Percentiles rank a stretch among this genome's conserved stretches.
Conservation (phyloP, 202 grass and related monocot species). For the Panicum virgatum region DNA sequence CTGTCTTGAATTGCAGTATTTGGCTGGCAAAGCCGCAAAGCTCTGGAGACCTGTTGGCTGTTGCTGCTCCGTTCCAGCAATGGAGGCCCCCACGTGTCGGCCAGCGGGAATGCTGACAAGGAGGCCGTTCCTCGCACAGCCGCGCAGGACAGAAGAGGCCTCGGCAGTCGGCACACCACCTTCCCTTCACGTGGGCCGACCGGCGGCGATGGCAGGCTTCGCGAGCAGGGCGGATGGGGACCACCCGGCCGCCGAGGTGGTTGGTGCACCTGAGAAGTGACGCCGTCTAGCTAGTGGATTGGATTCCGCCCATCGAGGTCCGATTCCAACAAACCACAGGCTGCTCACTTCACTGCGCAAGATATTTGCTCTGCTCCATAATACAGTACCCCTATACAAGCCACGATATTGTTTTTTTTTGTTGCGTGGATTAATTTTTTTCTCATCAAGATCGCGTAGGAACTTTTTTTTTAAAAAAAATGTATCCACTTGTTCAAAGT, state of each 20-base stretch:
- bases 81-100: slow-evolving; percentile 35
- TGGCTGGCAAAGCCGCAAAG: no score
- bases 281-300: slow-evolving; percentile 5
- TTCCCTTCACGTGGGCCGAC: slow-evolving; percentile 12
- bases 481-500: neutral
- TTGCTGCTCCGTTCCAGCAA: no score
- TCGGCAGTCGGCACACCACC: neutral
- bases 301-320: slow-evolving; percentile 22
- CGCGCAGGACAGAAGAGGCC: neutral
- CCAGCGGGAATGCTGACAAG: neutral
- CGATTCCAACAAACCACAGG: neutral
- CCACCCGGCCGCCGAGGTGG: slow-evolving; percentile 12
- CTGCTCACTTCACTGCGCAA: neutral
- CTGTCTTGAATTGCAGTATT: no score
- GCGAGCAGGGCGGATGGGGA: neutral
- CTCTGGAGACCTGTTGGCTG: no score
- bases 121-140: neutral
- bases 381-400: neutral
- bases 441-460: no score
- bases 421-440: neutral
- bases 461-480: neutral
- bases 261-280: slow-evolving; percentile 34
- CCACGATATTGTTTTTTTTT: neutral
- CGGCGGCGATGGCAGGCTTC: neutral
- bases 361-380: slow-evolving; percentile 7